A percentile compares a stretch with the other conserved stretches of the same genome.
Conservation (phyloP, 257 asterid genomes). For the Solanum medicagineum region DNA sequence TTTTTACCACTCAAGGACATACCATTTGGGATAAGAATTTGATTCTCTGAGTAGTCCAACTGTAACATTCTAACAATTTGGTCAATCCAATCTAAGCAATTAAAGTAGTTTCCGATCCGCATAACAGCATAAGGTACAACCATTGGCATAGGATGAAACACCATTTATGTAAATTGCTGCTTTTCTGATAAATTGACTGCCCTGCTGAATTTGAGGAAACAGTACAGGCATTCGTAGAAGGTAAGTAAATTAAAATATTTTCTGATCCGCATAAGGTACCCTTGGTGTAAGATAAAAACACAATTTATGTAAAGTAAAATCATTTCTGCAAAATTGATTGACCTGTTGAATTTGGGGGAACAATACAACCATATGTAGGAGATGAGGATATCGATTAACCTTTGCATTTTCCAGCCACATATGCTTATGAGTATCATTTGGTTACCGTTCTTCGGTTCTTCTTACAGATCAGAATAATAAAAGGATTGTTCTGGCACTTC, state of each 20-base stretch:
- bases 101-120: not conserved
- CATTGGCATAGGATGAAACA: not conserved
- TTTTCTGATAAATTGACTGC: not conserved
- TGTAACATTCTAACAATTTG: not conserved
- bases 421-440: not conserved
- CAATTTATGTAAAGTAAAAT: not conserved
- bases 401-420: not conserved
- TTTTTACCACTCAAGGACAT: not conserved
- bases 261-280: not conserved
- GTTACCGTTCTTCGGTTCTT: not conserved
- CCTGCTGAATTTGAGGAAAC: not conserved
- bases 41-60: not conserved
- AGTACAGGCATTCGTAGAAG: not conserved
- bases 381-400: not conserved
- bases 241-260: not conserved
- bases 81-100: not conserved
- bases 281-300: not conserved
- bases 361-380: not conserved
- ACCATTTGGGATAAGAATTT: not conserved
- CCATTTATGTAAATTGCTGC: not conserved
- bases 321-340: not conserved
- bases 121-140: not conserved
- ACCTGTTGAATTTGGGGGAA: not conserved
- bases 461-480: conserved; percentile 74
- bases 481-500: conserved; percentile 95